Percentiles rank a stretch among this genome's conserved stretches.
Conservation (phyloP, 768 basidiomycete species). For the Rhizopogon sp. region DNA sequence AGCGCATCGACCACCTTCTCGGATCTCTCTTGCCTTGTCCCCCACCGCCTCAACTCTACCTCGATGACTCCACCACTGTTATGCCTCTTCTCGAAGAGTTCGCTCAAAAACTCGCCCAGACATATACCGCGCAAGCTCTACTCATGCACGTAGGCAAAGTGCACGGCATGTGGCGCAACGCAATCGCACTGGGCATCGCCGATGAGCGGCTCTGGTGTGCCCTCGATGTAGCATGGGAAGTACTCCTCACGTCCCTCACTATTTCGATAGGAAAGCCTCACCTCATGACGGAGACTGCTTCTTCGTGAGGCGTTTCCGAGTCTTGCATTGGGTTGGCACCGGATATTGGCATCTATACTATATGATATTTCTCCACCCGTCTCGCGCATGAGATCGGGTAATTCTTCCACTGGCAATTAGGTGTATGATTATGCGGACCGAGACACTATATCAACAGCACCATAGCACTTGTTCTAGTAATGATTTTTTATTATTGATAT, state of each 20-base stretch:
- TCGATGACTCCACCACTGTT: slow-evolving; percentile 17
- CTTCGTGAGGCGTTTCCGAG: not conserved
- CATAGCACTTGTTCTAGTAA: not conserved
- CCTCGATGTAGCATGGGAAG: slow-evolving; percentile 46
- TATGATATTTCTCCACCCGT: slow-evolving; percentile 2
- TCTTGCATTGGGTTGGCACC: not conserved
- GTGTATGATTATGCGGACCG: slow-evolving; percentile 22
- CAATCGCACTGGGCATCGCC: slow-evolving; percentile 43
- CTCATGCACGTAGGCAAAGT: slow-evolving; percentile 30
- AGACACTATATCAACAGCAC: not conserved
- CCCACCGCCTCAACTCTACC: slow-evolving; percentile 18
- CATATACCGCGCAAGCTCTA: slow-evolving; percentile 20
- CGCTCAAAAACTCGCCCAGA: slow-evolving; percentile 11
- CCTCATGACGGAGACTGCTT: slow-evolving; percentile 2
- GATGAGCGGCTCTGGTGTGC: slow-evolving; percentile 42
- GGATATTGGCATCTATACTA: slow-evolving; percentile 8
- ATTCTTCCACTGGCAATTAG: slow-evolving; percentile 3
- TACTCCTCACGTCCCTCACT: slow-evolving; percentile 37
- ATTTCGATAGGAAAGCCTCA: slow-evolving; percentile 19
- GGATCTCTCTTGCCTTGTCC: slow-evolving; percentile 53
- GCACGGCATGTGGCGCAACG: slow-evolving; percentile 50
- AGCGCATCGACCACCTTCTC: slow-evolving; percentile 54
- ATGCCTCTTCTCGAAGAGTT: slow-evolving; percentile 10
- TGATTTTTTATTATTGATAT: slow-evolving; percentile 19
- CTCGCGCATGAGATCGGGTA: not conserved